Base-by-base conservation (phyloP, 495 filamentous ascomycete species). In the Penicillium roqueforti region DNA sequence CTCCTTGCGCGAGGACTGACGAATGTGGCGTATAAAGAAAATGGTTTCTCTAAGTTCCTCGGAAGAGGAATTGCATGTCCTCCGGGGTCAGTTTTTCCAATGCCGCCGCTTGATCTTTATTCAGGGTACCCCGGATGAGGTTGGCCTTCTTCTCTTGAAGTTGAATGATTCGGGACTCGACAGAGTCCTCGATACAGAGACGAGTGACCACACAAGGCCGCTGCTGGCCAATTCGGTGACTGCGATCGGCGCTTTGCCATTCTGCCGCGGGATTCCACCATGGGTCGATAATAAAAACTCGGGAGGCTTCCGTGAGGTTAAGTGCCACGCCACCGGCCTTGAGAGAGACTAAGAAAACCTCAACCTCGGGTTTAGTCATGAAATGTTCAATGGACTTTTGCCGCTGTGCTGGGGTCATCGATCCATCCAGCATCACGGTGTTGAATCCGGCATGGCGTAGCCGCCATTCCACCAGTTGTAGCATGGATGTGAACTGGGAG, bases 251-350 rank as follows among this genome's bases (percentile, higher is more conserved):
- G 55, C 85, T 89, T 65, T 98, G 93, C 92, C 93, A 97, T 77
- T 98, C 93, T 4, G 92, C 91, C 19, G 91, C 91, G 4, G 92
- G 92, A 56, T 97, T 97, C 92, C 92, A 96, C 92, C 91, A 96
- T 73, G 92, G 92, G 65, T 98, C 93, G 47, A 97, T 83, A 44
- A 97, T 96, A 66, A 96, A 96, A 7, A 98, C 92, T 16, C 87
- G 82, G 2, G 87, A 92, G 2, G 93, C 93, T 67, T 97, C 92
- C 0, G 92, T 97, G 47, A 98, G 71, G 61, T 98, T 98, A 55
- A 98, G 74, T 0, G 93, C 93, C 1, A 98, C 93, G 58, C 93
- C 93, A 45, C 93, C 93, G 19, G 93, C 93, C 69, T 96, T 97
- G 38, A 97, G 78, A 7, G 89, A 95, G 1, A 97, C 92, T 2